Conservation (phyloP, 768 basidiomycete genomes). For the Multifurca ochricompacta region DNA sequence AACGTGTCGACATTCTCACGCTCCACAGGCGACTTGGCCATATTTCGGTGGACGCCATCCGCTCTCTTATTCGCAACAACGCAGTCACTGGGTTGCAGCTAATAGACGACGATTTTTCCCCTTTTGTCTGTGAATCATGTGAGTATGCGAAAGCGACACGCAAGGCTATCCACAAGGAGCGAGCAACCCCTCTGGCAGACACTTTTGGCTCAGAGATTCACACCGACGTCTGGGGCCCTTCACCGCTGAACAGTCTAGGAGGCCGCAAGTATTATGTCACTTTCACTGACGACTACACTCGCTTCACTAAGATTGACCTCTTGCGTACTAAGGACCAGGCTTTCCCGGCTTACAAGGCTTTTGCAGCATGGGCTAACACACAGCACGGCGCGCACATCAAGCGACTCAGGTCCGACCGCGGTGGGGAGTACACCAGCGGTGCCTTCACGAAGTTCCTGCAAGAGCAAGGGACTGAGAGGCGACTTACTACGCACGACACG, state of each 20-base stretch:
- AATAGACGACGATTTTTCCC: not conserved
- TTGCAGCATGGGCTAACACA: too few relatives aligned
- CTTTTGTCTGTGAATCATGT: constrained; percentile 37
- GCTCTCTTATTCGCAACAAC: not conserved
- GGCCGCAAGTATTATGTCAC: constrained; percentile 21
- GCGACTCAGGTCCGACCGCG: not conserved
- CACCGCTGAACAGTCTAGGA: constrained; percentile 25
- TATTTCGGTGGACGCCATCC: not conserved
- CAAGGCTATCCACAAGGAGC: too few relatives aligned
- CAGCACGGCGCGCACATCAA: too few relatives aligned
- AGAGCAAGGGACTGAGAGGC: not conserved
- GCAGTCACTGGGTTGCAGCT: not conserved
- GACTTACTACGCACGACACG: constrained; percentile 1
- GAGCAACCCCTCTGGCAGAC: constrained; percentile 27
- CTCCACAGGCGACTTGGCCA: not conserved
- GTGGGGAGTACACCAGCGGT: not conserved
- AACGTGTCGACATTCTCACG: not conserved
- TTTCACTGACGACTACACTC: constrained; percentile 28
- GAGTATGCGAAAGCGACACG: too few relatives aligned
- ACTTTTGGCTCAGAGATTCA: constrained; percentile 31
- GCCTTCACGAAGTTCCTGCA: not conserved
- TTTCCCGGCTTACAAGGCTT: too few relatives aligned
- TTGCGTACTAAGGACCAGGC: too few relatives aligned
- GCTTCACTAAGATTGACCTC: constrained; percentile 13
- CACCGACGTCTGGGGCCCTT: constrained; percentile 43